Evolutionary conservation across 176 grass and related monocot species (phyloP).

Genomic region (Oryza australiensis): DNA sequence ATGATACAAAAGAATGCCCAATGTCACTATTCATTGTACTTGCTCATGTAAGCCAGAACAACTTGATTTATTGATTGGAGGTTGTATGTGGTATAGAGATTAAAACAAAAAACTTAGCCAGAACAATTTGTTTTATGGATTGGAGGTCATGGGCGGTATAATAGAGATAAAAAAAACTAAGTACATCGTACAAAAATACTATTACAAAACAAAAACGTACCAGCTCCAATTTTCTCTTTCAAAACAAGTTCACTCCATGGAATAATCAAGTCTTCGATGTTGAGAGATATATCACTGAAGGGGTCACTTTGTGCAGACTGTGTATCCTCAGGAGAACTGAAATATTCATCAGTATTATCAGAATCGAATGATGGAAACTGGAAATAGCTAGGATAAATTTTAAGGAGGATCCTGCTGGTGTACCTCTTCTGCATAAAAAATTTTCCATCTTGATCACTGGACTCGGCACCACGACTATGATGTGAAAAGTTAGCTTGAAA

Average conservation of each 20-base stretch:
- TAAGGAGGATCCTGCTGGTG: background rate
- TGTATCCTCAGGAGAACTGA: constrained; percentile 34
- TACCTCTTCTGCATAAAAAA: constrained; percentile 40
- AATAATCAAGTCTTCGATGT: constrained; percentile 68
- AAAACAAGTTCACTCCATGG: constrained; percentile 74
- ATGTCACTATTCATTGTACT: background rate
- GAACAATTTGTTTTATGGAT: too few relatives aligned
- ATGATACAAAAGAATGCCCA: background rate
- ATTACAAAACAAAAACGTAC: constrained; percentile 34
- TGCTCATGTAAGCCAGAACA: background rate
- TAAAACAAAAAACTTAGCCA: too few relatives aligned
- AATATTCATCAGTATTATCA: constrained; percentile 43
- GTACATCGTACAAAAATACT: background rate
- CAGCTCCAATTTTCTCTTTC: constrained; percentile 83
- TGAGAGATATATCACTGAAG: constrained; percentile 53
- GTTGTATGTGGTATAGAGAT: background rate
- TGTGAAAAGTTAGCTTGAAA: constrained; percentile 34
- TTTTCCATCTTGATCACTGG: constrained; percentile 29
- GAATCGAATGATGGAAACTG: background rate
- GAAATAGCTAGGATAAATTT: constrained; percentile 4
- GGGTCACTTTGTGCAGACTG: constrained; percentile 33
- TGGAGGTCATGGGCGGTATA: background rate
- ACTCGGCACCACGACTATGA: constrained; percentile 21
- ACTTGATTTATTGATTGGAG: background rate
- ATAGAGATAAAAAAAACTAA: background rate